Evolutionary conservation across 108 stramenopile genomes (phyloP).

Genomic region (Tribonema minus): DNA sequence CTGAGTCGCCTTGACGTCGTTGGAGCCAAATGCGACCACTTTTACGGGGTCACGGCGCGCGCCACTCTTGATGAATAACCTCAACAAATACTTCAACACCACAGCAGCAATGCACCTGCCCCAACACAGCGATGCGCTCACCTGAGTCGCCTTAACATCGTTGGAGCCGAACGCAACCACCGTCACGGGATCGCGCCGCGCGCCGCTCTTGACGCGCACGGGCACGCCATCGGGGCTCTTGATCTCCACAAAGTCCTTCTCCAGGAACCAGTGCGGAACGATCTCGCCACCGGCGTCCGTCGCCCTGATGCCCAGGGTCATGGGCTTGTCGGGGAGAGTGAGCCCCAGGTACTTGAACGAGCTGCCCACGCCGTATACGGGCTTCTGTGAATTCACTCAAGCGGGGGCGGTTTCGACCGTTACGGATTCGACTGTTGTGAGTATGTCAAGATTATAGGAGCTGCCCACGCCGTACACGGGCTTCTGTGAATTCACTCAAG

Average conservation of each 20-base stretch:
- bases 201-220: slow-evolving; percentile 6
- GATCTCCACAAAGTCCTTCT: slow-evolving; percentile 13
- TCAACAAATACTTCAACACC: too few species aligned
- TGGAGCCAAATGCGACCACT: slow-evolving; percentile 3
- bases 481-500: too few species aligned
- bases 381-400: too few species aligned
- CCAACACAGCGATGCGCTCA: too few species aligned
- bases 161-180: slow-evolving; percentile 9
- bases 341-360: slow-evolving; percentile 26
- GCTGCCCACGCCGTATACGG: background rate
- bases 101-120: too few species aligned
- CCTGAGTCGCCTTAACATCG: too few species aligned
- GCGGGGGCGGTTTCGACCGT: too few species aligned
- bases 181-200: slow-evolving; percentile 10
- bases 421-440: too few species aligned
- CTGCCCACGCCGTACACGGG: too few species aligned
- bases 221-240: slow-evolving; percentile 4
- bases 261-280: slow-evolving; percentile 22
- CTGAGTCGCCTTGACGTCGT: too few species aligned
- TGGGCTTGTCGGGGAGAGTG: background rate
- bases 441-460: too few species aligned
- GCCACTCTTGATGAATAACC: slow-evolving; percentile 12
- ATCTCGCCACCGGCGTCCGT: slow-evolving; percentile 3
- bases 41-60: slow-evolving; percentile 10
- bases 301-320: slow-evolving; percentile 2